Percentiles rank a stretch among this genome's conserved stretches.
These are phyloP conservation scores for Senecio squalidus DNA, from an alignment of 140 eudicot genomes.

Conservation along the genomic window DNA sequence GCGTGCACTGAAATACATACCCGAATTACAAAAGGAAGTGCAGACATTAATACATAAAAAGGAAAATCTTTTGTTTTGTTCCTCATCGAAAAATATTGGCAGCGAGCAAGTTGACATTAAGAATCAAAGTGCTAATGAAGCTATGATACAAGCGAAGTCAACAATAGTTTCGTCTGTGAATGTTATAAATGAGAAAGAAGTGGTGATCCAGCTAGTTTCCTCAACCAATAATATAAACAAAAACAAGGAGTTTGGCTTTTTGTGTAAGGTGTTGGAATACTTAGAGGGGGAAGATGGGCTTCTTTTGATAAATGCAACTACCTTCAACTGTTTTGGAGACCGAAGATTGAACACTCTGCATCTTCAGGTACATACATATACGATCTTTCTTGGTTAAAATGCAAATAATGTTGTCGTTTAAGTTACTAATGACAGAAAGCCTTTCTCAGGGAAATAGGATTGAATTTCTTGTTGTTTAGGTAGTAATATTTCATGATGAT, in stretches of 20 bases:
- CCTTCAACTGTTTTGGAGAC: constrained; percentile 21
- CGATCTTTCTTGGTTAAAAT: not conserved
- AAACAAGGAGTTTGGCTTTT: constrained; percentile 9
- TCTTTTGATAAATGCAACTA: constrained; percentile 30
- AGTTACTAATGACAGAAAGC: not conserved
- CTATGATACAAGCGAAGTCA: not conserved
- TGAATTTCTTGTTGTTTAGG: too few species aligned
- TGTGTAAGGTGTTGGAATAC: constrained; percentile 25
- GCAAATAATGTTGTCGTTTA: not conserved
- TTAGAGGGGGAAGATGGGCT: constrained; percentile 37
- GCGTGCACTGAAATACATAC: constrained; percentile 57
- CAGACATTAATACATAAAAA: constrained; percentile 34
- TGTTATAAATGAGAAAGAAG: constrained; percentile 30
- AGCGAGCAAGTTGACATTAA: constrained; percentile 2
- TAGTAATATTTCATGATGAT: not conserved
- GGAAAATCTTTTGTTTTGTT: constrained; percentile 28
- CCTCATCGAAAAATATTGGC: constrained; percentile 2
- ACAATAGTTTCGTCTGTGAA: constrained; percentile 23
- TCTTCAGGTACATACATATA: constrained; percentile 35
- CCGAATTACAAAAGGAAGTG: constrained; percentile 56
- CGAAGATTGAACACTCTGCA: constrained; percentile 33
- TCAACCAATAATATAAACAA: constrained; percentile 13
- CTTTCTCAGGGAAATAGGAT: not conserved
- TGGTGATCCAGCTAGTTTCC: constrained; percentile 38
- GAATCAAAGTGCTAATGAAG: constrained; percentile 12